Evolutionary conservation across 2,329 filamentous ascomycete species (phyloP), one percentile per base, ranked within the genome.

Genomic region (Purpureocillium lavendulum): DNA sequence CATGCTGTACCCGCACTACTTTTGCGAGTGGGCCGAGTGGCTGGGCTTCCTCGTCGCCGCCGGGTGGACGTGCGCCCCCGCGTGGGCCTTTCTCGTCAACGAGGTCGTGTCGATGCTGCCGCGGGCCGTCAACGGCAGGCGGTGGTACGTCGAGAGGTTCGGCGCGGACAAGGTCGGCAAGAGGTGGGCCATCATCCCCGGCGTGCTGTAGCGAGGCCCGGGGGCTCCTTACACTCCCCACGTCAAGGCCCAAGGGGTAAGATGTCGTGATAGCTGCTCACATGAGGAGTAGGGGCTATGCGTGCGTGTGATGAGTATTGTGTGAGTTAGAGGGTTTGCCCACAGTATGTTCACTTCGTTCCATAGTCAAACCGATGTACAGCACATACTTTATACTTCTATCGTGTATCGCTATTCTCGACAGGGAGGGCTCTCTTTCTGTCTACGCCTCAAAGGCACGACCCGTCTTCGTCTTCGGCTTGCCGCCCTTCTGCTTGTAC

Each of bases 21-120:
- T 94, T n/a, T 84, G 82, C 56, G 92, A 98, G 66, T 98, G 92
- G 92, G 59, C 95, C 39, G 92, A 98, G 70, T 98, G 92, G 92
- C 61, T 75, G 4, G 92, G 92, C 0, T 98, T 88, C 60, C 88
- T 82, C 69, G 75, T 95, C 59, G 75, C 84, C 49, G 75, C 81
- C 41, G 80, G 80, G 1, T 75, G 69, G 64, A 62, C 65, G 4
- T 87, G 82, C 55, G 66, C 77, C 35, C 90, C 92, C 1, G 90
- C 87, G 17, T 70, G 88, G 53, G 75, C 75, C 37, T 97, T 97
- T 56, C 53, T 95, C 33, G 47, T 94, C 35, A 97, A 96, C 58
- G 88, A 95, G 64, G 65, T 98, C 37, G 65, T 80, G n/a, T 82
- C 84, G 8, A 98, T 97, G 90, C 59, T 94, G 45, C 90, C 92